Evolutionary conservation across 208 protist genomes (phyloP).

Genomic region (Trypanosoma avium): DNA sequence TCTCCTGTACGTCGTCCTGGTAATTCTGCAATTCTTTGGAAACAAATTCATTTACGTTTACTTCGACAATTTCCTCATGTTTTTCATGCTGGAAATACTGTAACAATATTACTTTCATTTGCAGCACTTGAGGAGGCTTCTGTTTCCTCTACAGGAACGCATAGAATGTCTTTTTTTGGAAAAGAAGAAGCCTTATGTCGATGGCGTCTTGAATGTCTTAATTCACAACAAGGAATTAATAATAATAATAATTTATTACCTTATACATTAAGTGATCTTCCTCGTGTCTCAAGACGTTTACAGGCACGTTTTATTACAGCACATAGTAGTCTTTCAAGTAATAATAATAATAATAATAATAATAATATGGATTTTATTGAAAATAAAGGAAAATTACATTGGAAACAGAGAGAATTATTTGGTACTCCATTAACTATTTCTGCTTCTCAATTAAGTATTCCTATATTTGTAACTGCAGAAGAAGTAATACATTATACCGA

Average conservation of each 20-base stretch:
- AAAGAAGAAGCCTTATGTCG: slow-evolving; percentile 27
- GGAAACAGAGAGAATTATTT: slow-evolving; percentile 28
- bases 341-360: not conserved
- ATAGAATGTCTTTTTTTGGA: slow-evolving; percentile 26
- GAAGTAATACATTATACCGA: slow-evolving; percentile 9
- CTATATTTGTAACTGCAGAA: slow-evolving; percentile 22
- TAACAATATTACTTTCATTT: slow-evolving; percentile 47
- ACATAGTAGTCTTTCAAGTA: slow-evolving; percentile 11
- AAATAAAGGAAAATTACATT: not conserved
- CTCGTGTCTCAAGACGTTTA: slow-evolving; percentile 20
- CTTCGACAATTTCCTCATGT: slow-evolving; percentile 45
- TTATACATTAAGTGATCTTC: slow-evolving; percentile 13
- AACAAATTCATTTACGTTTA: slow-evolving; percentile 29
- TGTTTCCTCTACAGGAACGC: slow-evolving; percentile 25
- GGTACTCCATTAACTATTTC: slow-evolving; percentile 13
- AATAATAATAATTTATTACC: not conserved
- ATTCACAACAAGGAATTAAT: not conserved
- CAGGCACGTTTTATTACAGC: slow-evolving; percentile 23
- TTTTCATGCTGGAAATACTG: slow-evolving; percentile 48
- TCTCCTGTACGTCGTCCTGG: slow-evolving; percentile 32
- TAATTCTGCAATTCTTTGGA: slow-evolving; percentile 41
- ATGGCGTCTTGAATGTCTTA: slow-evolving; percentile 28
- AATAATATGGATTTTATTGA: not conserved
- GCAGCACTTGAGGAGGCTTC: slow-evolving; percentile 39
- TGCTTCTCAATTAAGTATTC: slow-evolving; percentile 21